Evolutionary conservation across 352 stramenopile species (phyloP).

Genomic region (Globisporangium mamillatum): DNA sequence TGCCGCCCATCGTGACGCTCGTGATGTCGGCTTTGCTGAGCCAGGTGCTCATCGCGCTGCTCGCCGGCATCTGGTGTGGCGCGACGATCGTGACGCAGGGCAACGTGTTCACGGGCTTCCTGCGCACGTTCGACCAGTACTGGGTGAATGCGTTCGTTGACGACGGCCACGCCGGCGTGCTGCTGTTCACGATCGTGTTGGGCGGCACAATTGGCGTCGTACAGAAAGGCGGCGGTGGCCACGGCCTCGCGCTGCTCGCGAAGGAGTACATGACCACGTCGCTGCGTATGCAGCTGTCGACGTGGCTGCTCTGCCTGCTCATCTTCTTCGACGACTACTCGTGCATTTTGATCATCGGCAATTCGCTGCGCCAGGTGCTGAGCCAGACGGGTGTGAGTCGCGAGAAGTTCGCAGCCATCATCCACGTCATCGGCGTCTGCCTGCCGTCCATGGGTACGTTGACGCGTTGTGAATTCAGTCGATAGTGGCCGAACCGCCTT

Average conservation of each 20-base stretch:
- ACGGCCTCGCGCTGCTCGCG: slow-evolving; percentile 76
- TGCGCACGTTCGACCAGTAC: slow-evolving; percentile 87
- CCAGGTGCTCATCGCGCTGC: slow-evolving; percentile 79
- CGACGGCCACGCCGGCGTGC: slow-evolving; percentile 77
- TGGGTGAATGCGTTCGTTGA: slow-evolving; percentile 83
- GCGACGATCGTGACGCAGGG: slow-evolving; percentile 79
- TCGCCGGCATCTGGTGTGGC: slow-evolving; percentile 86
- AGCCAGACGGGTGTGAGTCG: slow-evolving; percentile 80
- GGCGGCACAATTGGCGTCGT: slow-evolving; percentile 88
- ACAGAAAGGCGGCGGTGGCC: slow-evolving; percentile 83
- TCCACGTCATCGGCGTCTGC: slow-evolving; percentile 86
- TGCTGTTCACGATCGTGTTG: slow-evolving; percentile 89
- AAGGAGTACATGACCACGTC: slow-evolving; percentile 84
- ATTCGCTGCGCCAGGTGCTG: slow-evolving; percentile 78
- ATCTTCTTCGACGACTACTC: slow-evolving; percentile 94
- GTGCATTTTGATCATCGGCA: slow-evolving; percentile 89
- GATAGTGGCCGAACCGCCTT: neutral
- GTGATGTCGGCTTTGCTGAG: slow-evolving; percentile 66
- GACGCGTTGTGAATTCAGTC: neutral
- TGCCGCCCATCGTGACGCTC: slow-evolving; percentile 76
- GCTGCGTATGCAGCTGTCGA: slow-evolving; percentile 80
- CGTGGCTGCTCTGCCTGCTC: slow-evolving; percentile 77
- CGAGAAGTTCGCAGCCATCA: slow-evolving; percentile 89
- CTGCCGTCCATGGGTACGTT: slow-evolving; percentile 82
- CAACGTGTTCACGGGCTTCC: slow-evolving; percentile 70